Base-by-base conservation (phyloP, 192 early-diverging fungal species). In the Backusella macrospora region DNA sequence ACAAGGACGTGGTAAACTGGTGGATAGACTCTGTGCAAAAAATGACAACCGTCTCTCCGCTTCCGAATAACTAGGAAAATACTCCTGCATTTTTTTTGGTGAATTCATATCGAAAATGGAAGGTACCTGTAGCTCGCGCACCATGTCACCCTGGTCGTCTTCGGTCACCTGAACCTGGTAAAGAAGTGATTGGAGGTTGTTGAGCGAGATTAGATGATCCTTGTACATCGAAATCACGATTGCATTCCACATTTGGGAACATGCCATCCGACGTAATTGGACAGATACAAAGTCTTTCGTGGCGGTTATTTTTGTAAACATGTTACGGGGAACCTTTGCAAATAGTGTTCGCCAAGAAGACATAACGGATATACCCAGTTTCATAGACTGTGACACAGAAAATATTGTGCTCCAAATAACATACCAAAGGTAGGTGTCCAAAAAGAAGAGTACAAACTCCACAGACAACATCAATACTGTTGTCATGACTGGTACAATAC, bases 391-490 rank as follows among this genome's bases (percentile, higher is more conserved):
- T 26, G 81, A 84, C 29, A 92, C 90, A 7, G 90, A 90, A 44
- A 92, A 88, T 12, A 89, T 52, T 0, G 90, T 91, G 71, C 87
- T 89, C 90, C 90, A 91, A 40, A 92, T 86, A 14, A 90, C 87
- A 63, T 88, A 92, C 90, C 90, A 92, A 73, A 92, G 85, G 70
- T 92, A 92, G 3, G 90, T 92, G 62, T 92, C 90, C 16, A 92
- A 81, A 78, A 92, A 92, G 77, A 88, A 92, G 15, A 92, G 80
- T 5, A 87, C 79, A 70, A 90, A 71, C 39, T 90, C 84, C 14
- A 92, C 83, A 37, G 87, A 71, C 64, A 91, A 80, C 85, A 90
- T 86, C 34, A 90, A 77, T 4, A 78, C 84, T 39, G 85, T 80
- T 13, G 87, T 86, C 47, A 91, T 81, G 62, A 81, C 76, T 73